These are phyloP conservation scores for Hondaea fermentalgiana DNA, from an alignment of 108 stramenopile genomes.

Conservation along the genomic window DNA sequence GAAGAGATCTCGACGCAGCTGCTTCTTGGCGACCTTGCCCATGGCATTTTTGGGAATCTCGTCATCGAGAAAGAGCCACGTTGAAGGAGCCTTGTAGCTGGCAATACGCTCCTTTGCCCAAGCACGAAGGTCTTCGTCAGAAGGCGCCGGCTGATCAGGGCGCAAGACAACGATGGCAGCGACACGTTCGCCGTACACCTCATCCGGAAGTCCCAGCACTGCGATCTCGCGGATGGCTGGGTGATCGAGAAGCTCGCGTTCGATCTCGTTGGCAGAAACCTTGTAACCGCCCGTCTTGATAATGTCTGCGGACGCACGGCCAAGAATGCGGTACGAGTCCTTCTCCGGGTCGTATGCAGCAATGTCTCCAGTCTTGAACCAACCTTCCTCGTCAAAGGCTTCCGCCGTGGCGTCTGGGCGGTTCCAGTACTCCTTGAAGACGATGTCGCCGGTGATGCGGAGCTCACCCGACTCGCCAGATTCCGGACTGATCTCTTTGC, in stretches of 20 bases:
- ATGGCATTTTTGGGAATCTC: slow-evolving; percentile 60
- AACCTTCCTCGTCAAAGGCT: slow-evolving; percentile 26
- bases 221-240: slow-evolving; percentile 13
- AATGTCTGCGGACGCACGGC: slow-evolving; percentile 28
- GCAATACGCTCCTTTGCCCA: slow-evolving; percentile 37
- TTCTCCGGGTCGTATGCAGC: background rate
- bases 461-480: slow-evolving; percentile 27
- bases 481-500: background rate
- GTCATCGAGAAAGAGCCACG: slow-evolving; percentile 30
- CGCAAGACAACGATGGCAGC: background rate
- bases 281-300: slow-evolving; percentile 34
- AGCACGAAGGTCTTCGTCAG: slow-evolving; percentile 32
- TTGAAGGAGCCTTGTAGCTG: slow-evolving; percentile 40
- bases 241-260: slow-evolving; percentile 18
- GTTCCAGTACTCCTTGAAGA: slow-evolving; percentile 21
- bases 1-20: slow-evolving; percentile 30
- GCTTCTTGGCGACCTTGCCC: slow-evolving; percentile 65
- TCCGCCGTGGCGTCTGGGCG: slow-evolving; percentile 22
- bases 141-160: background rate
- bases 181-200: background rate
- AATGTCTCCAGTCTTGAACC: slow-evolving; percentile 36
- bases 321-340: background rate
- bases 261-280: slow-evolving; percentile 32
- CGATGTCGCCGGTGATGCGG: background rate
- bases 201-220: slow-evolving; percentile 15